Evolutionary conservation across 495 filamentous ascomycete genomes (phyloP), one percentile per base, ranked within the genome.

Genomic region (Xylaria nigripes): DNA sequence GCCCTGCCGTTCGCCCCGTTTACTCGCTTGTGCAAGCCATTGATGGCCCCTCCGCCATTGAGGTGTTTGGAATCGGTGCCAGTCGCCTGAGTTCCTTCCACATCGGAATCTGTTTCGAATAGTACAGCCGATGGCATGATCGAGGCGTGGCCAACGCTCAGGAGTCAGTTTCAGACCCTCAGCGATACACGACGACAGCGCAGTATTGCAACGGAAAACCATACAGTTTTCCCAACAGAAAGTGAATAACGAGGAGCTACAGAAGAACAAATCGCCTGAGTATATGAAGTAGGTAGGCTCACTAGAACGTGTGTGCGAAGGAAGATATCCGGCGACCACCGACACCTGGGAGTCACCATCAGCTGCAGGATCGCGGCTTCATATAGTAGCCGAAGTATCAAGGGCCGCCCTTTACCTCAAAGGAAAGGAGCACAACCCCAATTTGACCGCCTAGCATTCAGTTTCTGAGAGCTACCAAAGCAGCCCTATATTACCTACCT

Each of bases 401-500:
- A 2, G 24, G 50, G 10, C 27, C 22, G 50, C 13, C 25, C 27
- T 45, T 29, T 45, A 29, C 22, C 50, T 36, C 7, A 15, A 29
- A 29, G 7, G 27, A 21, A 22, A 12, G 7, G 21, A 45, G 50
- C 36, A 52, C 41, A 41, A 52, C 41, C 27, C 32, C 29, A 15
- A 53, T 29, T 29, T 29, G 27, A 29, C 27, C 27, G 27, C 27
- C 9, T 29, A 4, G 27, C 27, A 9, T 9, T 29, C 27, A 4
- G 9, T 29, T 4, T 29, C 27, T 29, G 27, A 29, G 9, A 9
- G 27, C 27, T 29, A 53, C 25, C 10, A 23, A 25, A 55, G 42
- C 53, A 55, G 53, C 53, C 53, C 34, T n/a, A n/a, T 55, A 55
- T 21, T 8, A 30, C 27, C 16, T 9, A 29, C 53, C 53, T 38